A percentile compares a stretch with the other conserved stretches of the same genome.
Evolutionary conservation across 176 grass and related monocot genomes (phyloP).

Genomic region (Phoenix roebelenii): DNA sequence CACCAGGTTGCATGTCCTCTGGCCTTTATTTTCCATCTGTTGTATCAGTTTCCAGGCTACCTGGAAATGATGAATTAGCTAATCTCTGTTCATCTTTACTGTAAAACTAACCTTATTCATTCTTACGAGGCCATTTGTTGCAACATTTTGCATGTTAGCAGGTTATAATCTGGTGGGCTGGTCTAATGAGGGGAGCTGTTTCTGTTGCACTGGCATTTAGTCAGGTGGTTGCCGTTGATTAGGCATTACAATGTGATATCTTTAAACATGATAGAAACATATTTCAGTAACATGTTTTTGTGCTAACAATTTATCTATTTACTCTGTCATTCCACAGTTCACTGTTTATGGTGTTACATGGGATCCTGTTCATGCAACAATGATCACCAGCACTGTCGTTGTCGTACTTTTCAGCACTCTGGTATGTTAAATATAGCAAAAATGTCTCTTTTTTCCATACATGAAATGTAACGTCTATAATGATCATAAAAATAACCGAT

Average conservation of each 20-base stretch:
- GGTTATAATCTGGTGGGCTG: constrained; percentile 90
- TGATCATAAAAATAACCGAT: too few relatives aligned
- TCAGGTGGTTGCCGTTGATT: constrained; percentile 33
- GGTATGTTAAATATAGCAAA: constrained; percentile 17
- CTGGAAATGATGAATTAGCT: too few relatives aligned
- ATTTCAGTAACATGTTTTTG: too few relatives aligned
- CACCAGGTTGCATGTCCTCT: constrained; percentile 45
- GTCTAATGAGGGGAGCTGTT: constrained; percentile 80
- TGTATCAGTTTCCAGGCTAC: too few relatives aligned
- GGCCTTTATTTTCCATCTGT: background rate
- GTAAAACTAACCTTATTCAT: too few relatives aligned
- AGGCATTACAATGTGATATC: too few relatives aligned
- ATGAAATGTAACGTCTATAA: too few relatives aligned
- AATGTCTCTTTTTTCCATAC: too few relatives aligned
- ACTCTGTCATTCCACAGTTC: constrained; percentile 35
- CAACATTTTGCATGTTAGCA: background rate
- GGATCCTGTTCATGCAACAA: constrained; percentile 52
- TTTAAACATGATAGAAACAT: too few relatives aligned
- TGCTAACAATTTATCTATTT: too few relatives aligned
- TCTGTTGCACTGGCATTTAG: constrained; percentile 76
- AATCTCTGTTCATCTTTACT: too few relatives aligned
- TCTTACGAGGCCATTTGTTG: background rate
- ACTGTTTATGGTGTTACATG: constrained; percentile 53
- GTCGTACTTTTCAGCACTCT: constrained; percentile 73
- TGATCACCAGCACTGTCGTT: constrained; percentile 70